Conservation (phyloP, 225 moss, liverwort and hornwort genomes). For the Polytrichum formosum region DNA sequence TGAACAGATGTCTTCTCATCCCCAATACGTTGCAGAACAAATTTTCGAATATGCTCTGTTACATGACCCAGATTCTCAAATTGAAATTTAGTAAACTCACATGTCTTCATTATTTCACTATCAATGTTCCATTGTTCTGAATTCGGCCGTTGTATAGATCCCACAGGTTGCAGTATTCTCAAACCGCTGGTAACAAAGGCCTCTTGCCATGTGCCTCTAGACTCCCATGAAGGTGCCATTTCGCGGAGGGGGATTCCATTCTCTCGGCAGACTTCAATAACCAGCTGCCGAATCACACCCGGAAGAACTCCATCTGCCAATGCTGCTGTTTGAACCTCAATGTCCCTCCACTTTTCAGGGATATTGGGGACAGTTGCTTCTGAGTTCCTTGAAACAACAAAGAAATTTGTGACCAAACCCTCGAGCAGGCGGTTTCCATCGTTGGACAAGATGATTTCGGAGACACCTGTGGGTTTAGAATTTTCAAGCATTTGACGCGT, state of each 20-base stretch:
- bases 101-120: neutral
- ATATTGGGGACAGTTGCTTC: neutral
- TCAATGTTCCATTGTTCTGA: conserved; percentile 24
- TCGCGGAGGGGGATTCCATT: conserved; percentile 41
- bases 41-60: conserved; percentile 1
- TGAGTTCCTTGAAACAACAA: conserved; percentile 47
- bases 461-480: conserved; percentile 38
- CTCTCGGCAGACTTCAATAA: conserved; percentile 39
- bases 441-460: conserved; percentile 76
- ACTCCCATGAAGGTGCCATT: conserved; percentile 46
- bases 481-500: conserved; percentile 56
- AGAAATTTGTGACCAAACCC: conserved; percentile 80
- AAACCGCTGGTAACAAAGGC: conserved; percentile 60
- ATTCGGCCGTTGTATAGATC: conserved; percentile 20
- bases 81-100: neutral
- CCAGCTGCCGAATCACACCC: conserved; percentile 62
- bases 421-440: conserved; percentile 69
- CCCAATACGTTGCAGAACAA: neutral
- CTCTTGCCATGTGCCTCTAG: conserved; percentile 42
- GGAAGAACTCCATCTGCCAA: conserved; percentile 63
- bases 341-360: conserved; percentile 10
- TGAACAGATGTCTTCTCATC: neutral
- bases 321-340: conserved; percentile 73
- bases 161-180: conserved; percentile 53
- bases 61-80: neutral